Conservation (phyloP, 2,329 filamentous ascomycete genomes). For the Exophiala phaeomuriformis region DNA sequence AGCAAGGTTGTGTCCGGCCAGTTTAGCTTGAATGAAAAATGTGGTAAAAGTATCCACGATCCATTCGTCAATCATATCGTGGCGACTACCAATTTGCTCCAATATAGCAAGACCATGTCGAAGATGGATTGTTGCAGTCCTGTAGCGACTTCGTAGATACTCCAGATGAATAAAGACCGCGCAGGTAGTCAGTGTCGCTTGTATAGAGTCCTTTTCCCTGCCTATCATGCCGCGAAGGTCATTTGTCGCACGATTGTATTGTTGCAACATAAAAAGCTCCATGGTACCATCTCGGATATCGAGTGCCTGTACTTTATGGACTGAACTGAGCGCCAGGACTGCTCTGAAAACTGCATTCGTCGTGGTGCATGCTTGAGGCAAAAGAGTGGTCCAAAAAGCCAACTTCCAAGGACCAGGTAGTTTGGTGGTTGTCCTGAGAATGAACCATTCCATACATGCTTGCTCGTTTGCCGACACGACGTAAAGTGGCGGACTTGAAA, state of each 20-base stretch:
- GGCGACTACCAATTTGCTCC: no score
- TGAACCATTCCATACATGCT: conserved; percentile 30
- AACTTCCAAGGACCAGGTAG: conserved; percentile 34
- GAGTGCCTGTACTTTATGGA: conserved; percentile 28
- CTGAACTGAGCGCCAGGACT: conserved; percentile 36
- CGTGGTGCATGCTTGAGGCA: conserved; percentile 35
- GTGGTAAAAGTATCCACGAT: conserved; percentile 29
- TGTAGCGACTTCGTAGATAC: conserved; percentile 32
- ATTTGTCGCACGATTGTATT: conserved; percentile 38
- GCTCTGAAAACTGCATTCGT: conserved; percentile 41
- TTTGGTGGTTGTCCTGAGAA: conserved; percentile 27
- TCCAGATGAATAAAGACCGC: conserved; percentile 39
- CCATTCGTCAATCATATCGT: conserved; percentile 20
- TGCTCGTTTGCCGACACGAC: conserved; percentile 23
- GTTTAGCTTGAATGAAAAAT: conserved; percentile 28
- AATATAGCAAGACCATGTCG: conserved; percentile 31
- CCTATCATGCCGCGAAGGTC: conserved; percentile 30
- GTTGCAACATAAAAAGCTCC: conserved; percentile 30
- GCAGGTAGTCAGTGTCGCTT: conserved; percentile 38
- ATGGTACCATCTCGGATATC: conserved; percentile 13
- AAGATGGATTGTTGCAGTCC: conserved; percentile 30
- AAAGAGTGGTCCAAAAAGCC: conserved; percentile 36
- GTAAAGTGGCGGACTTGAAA: conserved; percentile 5
- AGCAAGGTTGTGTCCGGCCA: conserved; percentile 26
- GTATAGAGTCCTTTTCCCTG: conserved; percentile 28